These are phyloP conservation scores for Samsoniella hepiali DNA, from an alignment of 2,329 filamentous ascomycete species.

Conservation along the genomic window DNA sequence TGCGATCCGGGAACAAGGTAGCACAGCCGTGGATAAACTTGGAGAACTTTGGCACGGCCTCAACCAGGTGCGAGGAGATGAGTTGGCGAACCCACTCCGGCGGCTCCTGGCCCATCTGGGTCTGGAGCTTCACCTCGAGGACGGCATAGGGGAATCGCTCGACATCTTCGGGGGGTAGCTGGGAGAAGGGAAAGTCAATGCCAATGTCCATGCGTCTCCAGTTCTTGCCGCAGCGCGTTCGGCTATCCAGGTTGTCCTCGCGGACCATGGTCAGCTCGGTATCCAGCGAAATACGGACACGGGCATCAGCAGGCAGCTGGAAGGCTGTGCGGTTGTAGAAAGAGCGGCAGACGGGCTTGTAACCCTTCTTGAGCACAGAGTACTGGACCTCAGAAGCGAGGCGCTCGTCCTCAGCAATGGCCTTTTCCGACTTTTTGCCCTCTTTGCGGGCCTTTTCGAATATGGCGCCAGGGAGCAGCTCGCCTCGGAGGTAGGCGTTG, in stretches of 20 bases:
- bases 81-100: slow-evolving; percentile 96
- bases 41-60: slow-evolving; percentile 98
- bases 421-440: slow-evolving; percentile 87
- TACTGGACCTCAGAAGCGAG: slow-evolving; percentile 92
- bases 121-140: slow-evolving; percentile 96
- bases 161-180: slow-evolving; percentile 79
- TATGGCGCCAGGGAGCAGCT: slow-evolving; percentile 79
- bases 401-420: slow-evolving; percentile 86
- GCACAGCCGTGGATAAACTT: slow-evolving; percentile 98
- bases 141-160: slow-evolving; percentile 94
- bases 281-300: slow-evolving; percentile 94
- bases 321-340: slow-evolving; percentile 99
- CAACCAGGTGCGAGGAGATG: slow-evolving; percentile 88
- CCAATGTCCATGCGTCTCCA: slow-evolving; percentile 98
- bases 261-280: slow-evolving; percentile 93
- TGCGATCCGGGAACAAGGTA: slow-evolving; percentile 78
- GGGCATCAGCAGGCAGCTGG: slow-evolving; percentile 91
- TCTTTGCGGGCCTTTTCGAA: slow-evolving; percentile 97
- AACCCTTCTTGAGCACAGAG: slow-evolving; percentile 79
- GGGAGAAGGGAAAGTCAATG: slow-evolving; percentile 89
- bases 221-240: slow-evolving; percentile 73
- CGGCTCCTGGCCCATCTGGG: slow-evolving; percentile 89
- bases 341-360: slow-evolving; percentile 85
- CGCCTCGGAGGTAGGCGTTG: slow-evolving; percentile 82
- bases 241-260: slow-evolving; percentile 90